phyloP scores from a whole-genome alignment of 345 rosid species.

The Sonneratia alba region DNA sequence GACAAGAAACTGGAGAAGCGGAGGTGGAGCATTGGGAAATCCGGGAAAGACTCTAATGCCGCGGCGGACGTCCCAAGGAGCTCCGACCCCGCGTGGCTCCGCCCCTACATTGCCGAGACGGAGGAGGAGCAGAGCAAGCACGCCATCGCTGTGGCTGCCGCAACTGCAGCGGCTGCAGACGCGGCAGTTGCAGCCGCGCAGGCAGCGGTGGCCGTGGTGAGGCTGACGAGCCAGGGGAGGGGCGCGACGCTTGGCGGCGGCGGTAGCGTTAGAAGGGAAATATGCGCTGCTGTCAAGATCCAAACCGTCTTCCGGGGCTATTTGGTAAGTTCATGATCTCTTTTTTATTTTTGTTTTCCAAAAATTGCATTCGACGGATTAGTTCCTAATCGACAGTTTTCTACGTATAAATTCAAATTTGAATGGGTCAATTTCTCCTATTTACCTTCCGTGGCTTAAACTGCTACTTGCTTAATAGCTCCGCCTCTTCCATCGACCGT shows the following conservation, averaged over 20 bases:
- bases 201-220: constrained; percentile 53
- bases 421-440: neutral
- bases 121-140: constrained; percentile 56
- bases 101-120: constrained; percentile 30
- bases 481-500: neutral
- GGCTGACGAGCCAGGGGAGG: constrained; percentile 46
- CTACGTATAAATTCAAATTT: neutral
- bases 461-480: neutral
- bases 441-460: neutral
- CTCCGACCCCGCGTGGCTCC: constrained; percentile 30
- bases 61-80: neutral
- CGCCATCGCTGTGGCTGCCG: constrained; percentile 54
- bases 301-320: constrained; percentile 59
- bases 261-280: constrained; percentile 23
- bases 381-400: neutral
- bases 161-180: constrained; percentile 51
- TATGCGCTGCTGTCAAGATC: constrained; percentile 45
- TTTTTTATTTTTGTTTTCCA: neutral
- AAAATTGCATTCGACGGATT: neutral
- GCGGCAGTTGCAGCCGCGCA: constrained; percentile 51
- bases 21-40: constrained; percentile 45
- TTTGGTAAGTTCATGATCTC: constrained; percentile 27
- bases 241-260: constrained; percentile 17
- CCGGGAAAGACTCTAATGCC: constrained; percentile 17
- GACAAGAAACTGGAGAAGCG: constrained; percentile 32